phyloP scores from a whole-genome alignment of 2,329 filamentous ascomycete genomes.

The Scedosporium apiospermum region DNA sequence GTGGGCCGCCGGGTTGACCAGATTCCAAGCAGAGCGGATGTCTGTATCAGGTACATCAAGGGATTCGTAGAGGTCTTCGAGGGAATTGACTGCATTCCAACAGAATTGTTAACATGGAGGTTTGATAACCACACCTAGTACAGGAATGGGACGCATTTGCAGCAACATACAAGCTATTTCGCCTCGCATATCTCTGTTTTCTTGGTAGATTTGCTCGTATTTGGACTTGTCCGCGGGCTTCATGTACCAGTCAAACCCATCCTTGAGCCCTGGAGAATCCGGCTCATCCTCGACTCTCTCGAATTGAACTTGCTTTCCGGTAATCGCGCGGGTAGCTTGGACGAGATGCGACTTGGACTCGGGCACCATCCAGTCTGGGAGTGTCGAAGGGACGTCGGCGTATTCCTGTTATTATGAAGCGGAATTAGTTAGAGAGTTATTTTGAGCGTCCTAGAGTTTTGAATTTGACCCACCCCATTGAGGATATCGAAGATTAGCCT shows the following conservation, averaged over 20 bases:
- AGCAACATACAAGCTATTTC: conserved; percentile 61
- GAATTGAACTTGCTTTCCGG: conserved; percentile 71
- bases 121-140: neutral
- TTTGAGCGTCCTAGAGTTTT: neutral
- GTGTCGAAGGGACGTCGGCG: conserved; percentile 68
- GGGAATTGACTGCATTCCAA: conserved; percentile 52
- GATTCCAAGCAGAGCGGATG: conserved; percentile 88
- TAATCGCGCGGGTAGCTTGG: conserved; percentile 71
- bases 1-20: conserved; percentile 83
- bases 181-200: conserved; percentile 79
- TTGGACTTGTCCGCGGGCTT: conserved; percentile 80
- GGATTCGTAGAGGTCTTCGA: conserved; percentile 77
- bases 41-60: conserved; percentile 68
- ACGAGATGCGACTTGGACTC: conserved; percentile 90
- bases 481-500: conserved; percentile 93
- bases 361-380: conserved; percentile 95
- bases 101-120: neutral
- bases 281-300: conserved; percentile 77
- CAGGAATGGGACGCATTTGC: neutral
- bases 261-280: conserved; percentile 76
- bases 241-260: conserved; percentile 99
- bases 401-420: conserved; percentile 56
- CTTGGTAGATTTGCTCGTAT: conserved; percentile 95
- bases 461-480: conserved; percentile 57
- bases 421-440: neutral